These are phyloP conservation scores for Carex scoparia DNA, from an alignment of 176 grass and related monocot species.

Conservation along the genomic window DNA sequence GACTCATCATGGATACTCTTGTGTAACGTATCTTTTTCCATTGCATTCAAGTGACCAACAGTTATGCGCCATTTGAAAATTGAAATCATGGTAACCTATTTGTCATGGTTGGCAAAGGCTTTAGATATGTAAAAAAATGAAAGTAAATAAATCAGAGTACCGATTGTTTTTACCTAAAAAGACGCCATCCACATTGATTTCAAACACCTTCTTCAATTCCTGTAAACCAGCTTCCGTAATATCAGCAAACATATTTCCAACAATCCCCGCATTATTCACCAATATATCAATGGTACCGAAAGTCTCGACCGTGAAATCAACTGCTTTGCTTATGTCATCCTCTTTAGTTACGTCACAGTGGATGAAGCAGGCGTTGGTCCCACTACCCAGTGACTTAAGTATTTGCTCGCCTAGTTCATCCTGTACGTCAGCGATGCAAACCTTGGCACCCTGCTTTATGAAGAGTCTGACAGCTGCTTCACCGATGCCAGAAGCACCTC, in stretches of 20 bases:
- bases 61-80: no score
- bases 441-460: slow-evolving; percentile 74
- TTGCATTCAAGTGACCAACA: no score
- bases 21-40: no score
- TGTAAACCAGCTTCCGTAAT: slow-evolving; percentile 40
- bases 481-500: slow-evolving; percentile 62
- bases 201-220: slow-evolving; percentile 51
- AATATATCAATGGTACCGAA: slow-evolving; percentile 71
- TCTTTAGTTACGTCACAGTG: slow-evolving; percentile 62
- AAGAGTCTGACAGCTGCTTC: slow-evolving; percentile 68
- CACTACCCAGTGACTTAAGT: slow-evolving; percentile 34
- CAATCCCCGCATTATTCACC: slow-evolving; percentile 74
- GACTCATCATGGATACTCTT: no score
- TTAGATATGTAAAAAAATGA: no score
- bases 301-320: slow-evolving; percentile 35
- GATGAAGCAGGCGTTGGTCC: slow-evolving; percentile 28
- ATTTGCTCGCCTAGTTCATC: slow-evolving; percentile 50
- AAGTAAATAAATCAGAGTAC: no score
- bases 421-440: slow-evolving; percentile 67
- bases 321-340: slow-evolving; percentile 49
- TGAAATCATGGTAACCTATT: no score
- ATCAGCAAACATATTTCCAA: slow-evolving; percentile 39
- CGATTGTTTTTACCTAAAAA: slow-evolving; percentile 19
- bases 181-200: slow-evolving; percentile 59
- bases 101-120: no score